Evolutionary conservation across 177 flowering plant species (phyloP), one percentile per base, ranked within the genome.

Genomic region (Vitis hybrid): DNA sequence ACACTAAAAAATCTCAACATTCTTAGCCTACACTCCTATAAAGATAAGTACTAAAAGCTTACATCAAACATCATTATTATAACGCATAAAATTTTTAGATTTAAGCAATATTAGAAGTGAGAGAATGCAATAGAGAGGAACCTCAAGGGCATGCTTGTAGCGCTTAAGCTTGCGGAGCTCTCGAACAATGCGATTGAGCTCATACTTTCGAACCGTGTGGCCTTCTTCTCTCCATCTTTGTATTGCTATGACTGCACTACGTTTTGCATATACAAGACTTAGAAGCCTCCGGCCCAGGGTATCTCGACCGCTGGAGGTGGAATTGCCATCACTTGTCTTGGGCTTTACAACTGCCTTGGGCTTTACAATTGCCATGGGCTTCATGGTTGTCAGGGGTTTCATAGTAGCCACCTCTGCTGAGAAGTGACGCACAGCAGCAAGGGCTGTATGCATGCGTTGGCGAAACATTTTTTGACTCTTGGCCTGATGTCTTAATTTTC

Each of bases 61-160:
- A 40, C 6, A 40, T 40, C 46, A 40, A 40, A 40, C 17, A 10
- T 6, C 21, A n/a, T 14, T 15, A 67, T 13, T 11, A 2, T 17
- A 56, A 32, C n/a, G 24, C n/a, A 57, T 14, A 1, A 19, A 57
- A 5, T 57, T 57, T 7, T 57, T 19, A 5, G 11, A 57, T 17
- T n/a, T 9, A 18, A 57, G 19, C 21, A 9, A 18, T 7, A n/a
- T 57, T 40, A 48, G 2, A 61, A 3, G 13, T 1, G 0, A 17
- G 12, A 17, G 56, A 62, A 58, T 60, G 1, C n/a, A 15, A 4
- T 51, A 18, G 1, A 17, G 14, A 32, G 24, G 46, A 11, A 32
- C 97, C 93, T 91, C 92, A 57, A 94, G 89, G 2, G 94, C 97
- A 75, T 90, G 93, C 70, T 91, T 90, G 78, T 82, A 86, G 62